phyloP scores from a whole-genome alignment of 306 rosid genomes.

The Cicer pinnatifidum region DNA sequence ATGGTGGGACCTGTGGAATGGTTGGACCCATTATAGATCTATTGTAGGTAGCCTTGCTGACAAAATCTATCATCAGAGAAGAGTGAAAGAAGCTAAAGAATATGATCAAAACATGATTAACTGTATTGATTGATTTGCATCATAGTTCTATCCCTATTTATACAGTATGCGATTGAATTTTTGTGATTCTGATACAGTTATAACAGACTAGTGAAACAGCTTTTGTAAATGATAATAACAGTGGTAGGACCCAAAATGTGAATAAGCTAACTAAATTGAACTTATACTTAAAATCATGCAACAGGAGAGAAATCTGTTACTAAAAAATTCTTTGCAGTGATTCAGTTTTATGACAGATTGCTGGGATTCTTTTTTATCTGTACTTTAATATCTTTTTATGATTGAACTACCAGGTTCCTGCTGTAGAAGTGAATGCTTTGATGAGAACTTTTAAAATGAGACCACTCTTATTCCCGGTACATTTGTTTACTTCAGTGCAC shows the following conservation, averaged over 20 bases:
- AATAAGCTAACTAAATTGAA: too few species aligned
- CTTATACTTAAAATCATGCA: too few species aligned
- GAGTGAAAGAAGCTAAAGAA: neutral
- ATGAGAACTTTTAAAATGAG: conserved; percentile 93
- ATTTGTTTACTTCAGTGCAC: conserved; percentile 39
- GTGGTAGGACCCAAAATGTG: too few species aligned
- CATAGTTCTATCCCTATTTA: neutral
- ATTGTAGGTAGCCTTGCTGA: neutral
- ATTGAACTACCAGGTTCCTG: conserved; percentile 71
- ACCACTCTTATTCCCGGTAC: conserved; percentile 92
- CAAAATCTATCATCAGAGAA: neutral
- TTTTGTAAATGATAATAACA: too few species aligned
- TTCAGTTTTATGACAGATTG: conserved; percentile 32
- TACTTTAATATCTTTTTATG: conserved; percentile 40
- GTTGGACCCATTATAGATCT: neutral
- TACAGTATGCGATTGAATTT: neutral
- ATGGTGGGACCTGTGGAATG: neutral
- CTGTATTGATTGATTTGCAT: neutral
- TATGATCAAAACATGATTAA: neutral
- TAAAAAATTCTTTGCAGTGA: too few species aligned
- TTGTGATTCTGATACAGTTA: neutral
- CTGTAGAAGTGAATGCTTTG: conserved; percentile 90
- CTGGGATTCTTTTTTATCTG: conserved; percentile 32
- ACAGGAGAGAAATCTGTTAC: too few species aligned
- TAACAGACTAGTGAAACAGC: neutral